phyloP scores from a whole-genome alignment of 352 stramenopile genomes.

The Phytophthora cactorum region DNA sequence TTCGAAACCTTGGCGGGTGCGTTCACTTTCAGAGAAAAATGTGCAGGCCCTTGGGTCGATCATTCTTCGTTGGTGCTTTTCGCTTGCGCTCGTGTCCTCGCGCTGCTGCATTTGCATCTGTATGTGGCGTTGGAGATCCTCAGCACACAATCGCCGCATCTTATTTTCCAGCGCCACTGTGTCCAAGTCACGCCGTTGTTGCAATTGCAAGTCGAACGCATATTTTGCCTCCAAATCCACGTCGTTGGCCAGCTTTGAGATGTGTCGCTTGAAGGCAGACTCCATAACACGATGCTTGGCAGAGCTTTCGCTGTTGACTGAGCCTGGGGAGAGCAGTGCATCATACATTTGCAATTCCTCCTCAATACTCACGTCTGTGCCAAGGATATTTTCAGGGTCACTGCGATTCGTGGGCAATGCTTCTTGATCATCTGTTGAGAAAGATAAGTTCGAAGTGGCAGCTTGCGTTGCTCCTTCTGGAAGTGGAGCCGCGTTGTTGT shows the following conservation, averaged over 20 bases:
- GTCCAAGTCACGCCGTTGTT: slow-evolving; percentile 66
- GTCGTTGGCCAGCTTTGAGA: slow-evolving; percentile 53
- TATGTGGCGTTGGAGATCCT: slow-evolving; percentile 67
- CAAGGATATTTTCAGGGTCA: slow-evolving; percentile 63
- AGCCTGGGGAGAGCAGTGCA: slow-evolving; percentile 43
- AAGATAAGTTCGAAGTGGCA: slow-evolving; percentile 21
- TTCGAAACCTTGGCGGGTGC: slow-evolving; percentile 55
- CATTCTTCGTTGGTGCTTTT: slow-evolving; percentile 39
- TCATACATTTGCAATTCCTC: slow-evolving; percentile 65
- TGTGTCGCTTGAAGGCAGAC: slow-evolving; percentile 65
- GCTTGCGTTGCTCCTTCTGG: slow-evolving; percentile 17
- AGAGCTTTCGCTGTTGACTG: slow-evolving; percentile 15
- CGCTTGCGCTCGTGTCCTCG: slow-evolving; percentile 29
- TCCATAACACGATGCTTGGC: slow-evolving; percentile 57
- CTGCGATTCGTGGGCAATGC: slow-evolving; percentile 54
- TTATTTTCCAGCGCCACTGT: slow-evolving; percentile 54
- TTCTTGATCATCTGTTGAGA: slow-evolving; percentile 46
- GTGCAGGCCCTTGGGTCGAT: slow-evolving; percentile 56
- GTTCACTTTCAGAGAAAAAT: slow-evolving; percentile 68
- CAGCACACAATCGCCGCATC: slow-evolving; percentile 51
- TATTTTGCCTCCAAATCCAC: slow-evolving; percentile 68
- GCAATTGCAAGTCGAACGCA: slow-evolving; percentile 55
- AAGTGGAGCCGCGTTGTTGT: slow-evolving; percentile 17
- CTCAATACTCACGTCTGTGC: slow-evolving; percentile 48
- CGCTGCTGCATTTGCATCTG: slow-evolving; percentile 59